Conservation (phyloP, 106 monocot genomes). For the Dendrobium chrysotoxum region DNA sequence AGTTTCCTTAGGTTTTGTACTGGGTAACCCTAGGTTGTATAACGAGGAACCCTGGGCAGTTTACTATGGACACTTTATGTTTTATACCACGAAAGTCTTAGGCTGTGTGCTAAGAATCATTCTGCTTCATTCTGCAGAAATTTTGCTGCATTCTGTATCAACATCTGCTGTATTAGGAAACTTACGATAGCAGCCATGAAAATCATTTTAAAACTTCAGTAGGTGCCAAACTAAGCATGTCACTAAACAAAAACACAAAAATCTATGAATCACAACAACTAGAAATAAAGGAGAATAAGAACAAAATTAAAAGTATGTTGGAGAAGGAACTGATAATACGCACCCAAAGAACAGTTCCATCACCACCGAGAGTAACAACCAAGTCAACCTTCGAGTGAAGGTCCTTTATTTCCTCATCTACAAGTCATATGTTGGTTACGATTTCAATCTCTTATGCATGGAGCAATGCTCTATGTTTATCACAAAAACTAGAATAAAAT, state of each 20-base stretch:
- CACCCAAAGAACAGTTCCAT: slow-evolving; percentile 99
- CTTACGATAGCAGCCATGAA: background rate
- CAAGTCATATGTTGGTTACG: slow-evolving; percentile 4
- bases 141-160: background rate
- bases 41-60: background rate
- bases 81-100: background rate
- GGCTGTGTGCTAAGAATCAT: background rate
- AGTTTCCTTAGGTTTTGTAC: background rate
- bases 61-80: background rate
- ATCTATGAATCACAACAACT: slow-evolving; percentile 1
- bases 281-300: background rate
- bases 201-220: background rate
- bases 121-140: background rate
- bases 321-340: slow-evolving; percentile 9
- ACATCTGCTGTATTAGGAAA: background rate
- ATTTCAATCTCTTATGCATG: background rate
- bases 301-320: background rate
- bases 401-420: slow-evolving; percentile 70
- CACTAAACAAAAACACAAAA: background rate
- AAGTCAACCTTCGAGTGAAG: slow-evolving; percentile 91
- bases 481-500: background rate
- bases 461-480: background rate
- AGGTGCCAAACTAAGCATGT: background rate
- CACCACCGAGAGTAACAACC: slow-evolving; percentile 94
- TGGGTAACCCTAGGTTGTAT: background rate